A percentile compares a stretch with the other conserved stretches of the same genome.
These are phyloP conservation scores for Histomonas meleagridis DNA, from an alignment of 208 protist genomes.

Conservation along the genomic window DNA sequence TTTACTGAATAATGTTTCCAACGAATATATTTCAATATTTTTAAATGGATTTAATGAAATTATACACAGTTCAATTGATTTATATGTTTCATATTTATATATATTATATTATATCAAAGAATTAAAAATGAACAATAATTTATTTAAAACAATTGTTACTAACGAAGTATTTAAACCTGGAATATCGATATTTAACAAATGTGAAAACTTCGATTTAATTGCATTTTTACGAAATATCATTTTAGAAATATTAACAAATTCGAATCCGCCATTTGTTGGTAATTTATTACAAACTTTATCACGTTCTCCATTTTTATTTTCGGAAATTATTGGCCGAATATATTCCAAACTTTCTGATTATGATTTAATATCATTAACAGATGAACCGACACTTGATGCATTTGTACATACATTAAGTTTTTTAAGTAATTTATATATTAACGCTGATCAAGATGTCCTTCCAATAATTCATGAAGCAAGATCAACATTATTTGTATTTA, in stretches of 20 bases:
- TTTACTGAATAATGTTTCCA: neutral
- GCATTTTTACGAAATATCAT: neutral
- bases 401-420: neutral
- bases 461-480: neutral
- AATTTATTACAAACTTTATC: neutral
- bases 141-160: neutral
- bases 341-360: neutral
- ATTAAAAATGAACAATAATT: neutral
- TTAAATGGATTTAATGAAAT: neutral
- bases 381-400: neutral
- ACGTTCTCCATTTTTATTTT: neutral
- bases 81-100: neutral
- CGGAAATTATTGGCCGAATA: neutral
- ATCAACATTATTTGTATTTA: neutral
- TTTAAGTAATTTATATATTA: neutral
- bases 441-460: neutral
- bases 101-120: neutral
- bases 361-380: neutral
- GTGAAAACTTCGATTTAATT: neutral
- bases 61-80: neutral
- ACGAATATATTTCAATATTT: neutral
- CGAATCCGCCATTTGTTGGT: neutral
- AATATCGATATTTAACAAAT: neutral
- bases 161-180: neutral
- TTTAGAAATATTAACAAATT: neutral